phyloP scores from a whole-genome alignment of 208 protist species.

The Wallacemonas sp. region DNA sequence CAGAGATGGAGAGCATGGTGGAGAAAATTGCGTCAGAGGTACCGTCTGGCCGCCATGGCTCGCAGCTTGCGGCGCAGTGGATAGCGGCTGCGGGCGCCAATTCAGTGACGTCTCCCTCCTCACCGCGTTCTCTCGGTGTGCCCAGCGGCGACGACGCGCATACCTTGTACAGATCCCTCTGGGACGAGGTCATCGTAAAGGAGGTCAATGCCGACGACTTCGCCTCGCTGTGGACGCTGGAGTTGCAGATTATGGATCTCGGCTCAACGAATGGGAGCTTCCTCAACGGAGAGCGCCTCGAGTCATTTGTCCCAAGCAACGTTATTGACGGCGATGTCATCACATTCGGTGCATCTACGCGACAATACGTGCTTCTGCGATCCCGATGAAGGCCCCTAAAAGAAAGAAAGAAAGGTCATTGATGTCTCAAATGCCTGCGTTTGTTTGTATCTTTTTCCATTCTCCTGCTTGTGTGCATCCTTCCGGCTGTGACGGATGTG shows the following conservation, averaged over 20 bases:
- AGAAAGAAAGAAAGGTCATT: not conserved
- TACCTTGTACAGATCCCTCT: conserved; percentile 22
- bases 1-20: conserved; percentile 15
- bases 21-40: not conserved
- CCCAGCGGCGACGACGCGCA: not conserved
- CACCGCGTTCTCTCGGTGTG: not conserved
- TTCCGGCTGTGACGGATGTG: too few species aligned
- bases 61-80: conserved; percentile 1
- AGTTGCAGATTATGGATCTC: conserved; percentile 76
- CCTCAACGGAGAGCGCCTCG: conserved; percentile 56
- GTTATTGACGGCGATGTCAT: conserved; percentile 75
- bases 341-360: conserved; percentile 67
- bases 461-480: too few species aligned
- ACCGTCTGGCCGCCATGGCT: not conserved
- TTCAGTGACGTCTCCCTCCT: not conserved
- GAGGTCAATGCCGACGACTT: conserved; percentile 34
- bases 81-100: not conserved
- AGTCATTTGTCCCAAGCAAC: conserved; percentile 28
- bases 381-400: not conserved
- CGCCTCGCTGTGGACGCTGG: conserved; percentile 45
- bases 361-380: conserved; percentile 73
- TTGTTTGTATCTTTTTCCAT: too few species aligned
- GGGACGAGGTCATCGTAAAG: conserved; percentile 22
- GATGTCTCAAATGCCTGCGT: too few species aligned
- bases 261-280: conserved; percentile 71